A percentile compares a stretch with the other conserved stretches of the same genome.
phyloP scores from a whole-genome alignment of 2,329 filamentous ascomycete genomes.

The Colletotrichum melonis region DNA sequence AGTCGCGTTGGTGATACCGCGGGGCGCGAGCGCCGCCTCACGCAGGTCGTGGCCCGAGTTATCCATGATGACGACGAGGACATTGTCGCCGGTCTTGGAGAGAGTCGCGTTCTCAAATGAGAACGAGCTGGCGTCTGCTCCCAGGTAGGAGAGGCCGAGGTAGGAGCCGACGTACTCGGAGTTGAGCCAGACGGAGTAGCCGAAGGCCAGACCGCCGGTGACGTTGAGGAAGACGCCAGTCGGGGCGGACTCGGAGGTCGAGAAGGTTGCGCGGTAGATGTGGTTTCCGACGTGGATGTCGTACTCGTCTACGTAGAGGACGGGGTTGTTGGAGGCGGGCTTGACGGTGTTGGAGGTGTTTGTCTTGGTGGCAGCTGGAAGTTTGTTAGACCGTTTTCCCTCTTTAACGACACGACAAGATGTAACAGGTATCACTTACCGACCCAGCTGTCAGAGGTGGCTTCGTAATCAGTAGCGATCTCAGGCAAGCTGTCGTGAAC shows the following conservation, averaged over 20 bases:
- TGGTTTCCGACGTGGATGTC: conserved; percentile 65
- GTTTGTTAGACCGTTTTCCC: conserved; percentile 16
- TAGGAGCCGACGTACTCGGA: conserved; percentile 66
- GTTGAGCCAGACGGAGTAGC: conserved; percentile 69
- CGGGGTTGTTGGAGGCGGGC: conserved; percentile 62
- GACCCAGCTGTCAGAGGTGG: conserved; percentile 55
- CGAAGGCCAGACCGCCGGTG: conserved; percentile 65
- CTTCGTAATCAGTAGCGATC: conserved; percentile 53
- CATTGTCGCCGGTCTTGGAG: conserved; percentile 51
- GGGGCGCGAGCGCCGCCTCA: conserved; percentile 56
- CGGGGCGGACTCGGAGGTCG: conserved; percentile 47
- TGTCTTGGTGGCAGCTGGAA: conserved; percentile 56
- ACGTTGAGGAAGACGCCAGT: conserved; percentile 61
- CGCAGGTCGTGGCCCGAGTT: conserved; percentile 70
- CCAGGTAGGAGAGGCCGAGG: conserved; percentile 58
- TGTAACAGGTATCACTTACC: conserved; percentile 39
- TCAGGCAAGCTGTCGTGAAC: conserved; percentile 61
- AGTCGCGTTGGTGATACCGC: conserved; percentile 65
- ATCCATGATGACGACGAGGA: conserved; percentile 68
- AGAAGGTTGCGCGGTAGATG: conserved; percentile 65
- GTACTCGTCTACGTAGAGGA: conserved; percentile 69
- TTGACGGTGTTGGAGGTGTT: conserved; percentile 59
- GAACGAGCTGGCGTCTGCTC: conserved; percentile 52
- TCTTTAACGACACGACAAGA: too few relatives aligned
- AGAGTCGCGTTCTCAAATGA: conserved; percentile 63